Conservation (phyloP, 371 early-diverging fungal genomes). For the Apophysomyces elegans region DNA sequence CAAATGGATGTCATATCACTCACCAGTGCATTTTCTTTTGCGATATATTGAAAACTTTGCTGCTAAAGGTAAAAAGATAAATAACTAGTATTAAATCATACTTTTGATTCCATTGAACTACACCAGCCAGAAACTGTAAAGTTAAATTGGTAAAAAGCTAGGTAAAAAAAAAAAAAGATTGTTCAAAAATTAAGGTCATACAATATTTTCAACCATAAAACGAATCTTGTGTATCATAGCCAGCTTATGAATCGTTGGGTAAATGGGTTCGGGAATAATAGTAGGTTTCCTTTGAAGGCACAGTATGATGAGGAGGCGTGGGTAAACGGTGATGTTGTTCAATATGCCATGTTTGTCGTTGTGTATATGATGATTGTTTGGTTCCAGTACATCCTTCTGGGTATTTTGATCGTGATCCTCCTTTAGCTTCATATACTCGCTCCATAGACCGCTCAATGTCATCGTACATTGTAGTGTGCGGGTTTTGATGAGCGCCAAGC, state of each 20-base stretch:
- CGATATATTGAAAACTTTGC: too few species aligned
- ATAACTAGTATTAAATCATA: too few species aligned
- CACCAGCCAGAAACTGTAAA: too few species aligned
- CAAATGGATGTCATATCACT: too few species aligned
- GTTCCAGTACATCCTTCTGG: not conserved
- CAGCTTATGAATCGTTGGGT: conserved; percentile 3
- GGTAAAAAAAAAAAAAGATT: too few species aligned
- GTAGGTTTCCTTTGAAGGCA: conserved; percentile 1
- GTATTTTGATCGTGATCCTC: conserved; percentile 9
- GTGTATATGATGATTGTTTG: conserved; percentile 10
- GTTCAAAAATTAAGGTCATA: too few species aligned
- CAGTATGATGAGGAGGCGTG: conserved; percentile 7
- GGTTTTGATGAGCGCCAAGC: not conserved
- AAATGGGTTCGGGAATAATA: not conserved
- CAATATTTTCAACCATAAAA: too few species aligned
- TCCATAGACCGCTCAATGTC: conserved; percentile 3
- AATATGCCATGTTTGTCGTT: conserved; percentile 14
- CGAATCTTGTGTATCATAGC: not conserved
- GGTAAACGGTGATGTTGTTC: conserved; percentile 11
- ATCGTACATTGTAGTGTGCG: conserved; percentile 3
- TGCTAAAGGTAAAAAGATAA: too few species aligned
- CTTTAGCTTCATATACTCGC: not conserved
- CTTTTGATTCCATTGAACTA: too few species aligned
- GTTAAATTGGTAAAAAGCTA: too few species aligned
- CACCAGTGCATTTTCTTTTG: too few species aligned